Evolutionary conservation across 306 rosid genomes (phyloP).

Genomic region (Hippophae tibetana): DNA sequence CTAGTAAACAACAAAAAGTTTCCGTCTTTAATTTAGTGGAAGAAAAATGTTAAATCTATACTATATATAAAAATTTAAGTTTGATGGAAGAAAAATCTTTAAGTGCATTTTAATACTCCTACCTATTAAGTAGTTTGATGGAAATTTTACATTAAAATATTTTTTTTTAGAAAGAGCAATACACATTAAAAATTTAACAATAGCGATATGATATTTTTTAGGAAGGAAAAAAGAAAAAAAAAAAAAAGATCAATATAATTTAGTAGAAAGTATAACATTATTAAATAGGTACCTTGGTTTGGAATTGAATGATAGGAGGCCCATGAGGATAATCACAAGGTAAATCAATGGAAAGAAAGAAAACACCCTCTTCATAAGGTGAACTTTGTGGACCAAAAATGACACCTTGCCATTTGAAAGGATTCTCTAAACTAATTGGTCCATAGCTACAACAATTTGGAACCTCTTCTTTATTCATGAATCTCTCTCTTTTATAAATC

Average conservation of each 20-base stretch:
- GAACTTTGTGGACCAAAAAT: conserved; percentile 24
- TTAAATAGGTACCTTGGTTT: conserved; percentile 19
- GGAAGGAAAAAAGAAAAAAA: neutral
- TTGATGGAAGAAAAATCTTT: too few relatives aligned
- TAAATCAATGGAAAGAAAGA: conserved; percentile 22
- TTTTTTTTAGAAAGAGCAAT: too few relatives aligned
- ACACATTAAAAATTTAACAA: too few relatives aligned
- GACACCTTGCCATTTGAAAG: conserved; percentile 25
- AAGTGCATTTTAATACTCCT: too few relatives aligned
- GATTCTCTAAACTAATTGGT: conserved; percentile 18
- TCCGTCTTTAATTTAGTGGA: neutral
- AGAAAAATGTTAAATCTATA: neutral
- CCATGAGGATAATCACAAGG: conserved; percentile 19
- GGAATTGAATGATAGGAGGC: conserved; percentile 31
- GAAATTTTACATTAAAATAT: too few relatives aligned
- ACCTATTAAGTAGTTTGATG: too few relatives aligned
- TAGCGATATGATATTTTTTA: too few relatives aligned
- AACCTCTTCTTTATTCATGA: neutral
- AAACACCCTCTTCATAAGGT: conserved; percentile 28
- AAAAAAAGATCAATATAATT: neutral
- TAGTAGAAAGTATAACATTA: neutral
- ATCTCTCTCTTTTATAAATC: conserved; percentile 1
- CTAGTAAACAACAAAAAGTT: neutral
- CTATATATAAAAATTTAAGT: too few relatives aligned
- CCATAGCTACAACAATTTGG: conserved; percentile 34